phyloP scores from a whole-genome alignment of 495 filamentous ascomycete genomes.

The Xylaria bambusicola region DNA sequence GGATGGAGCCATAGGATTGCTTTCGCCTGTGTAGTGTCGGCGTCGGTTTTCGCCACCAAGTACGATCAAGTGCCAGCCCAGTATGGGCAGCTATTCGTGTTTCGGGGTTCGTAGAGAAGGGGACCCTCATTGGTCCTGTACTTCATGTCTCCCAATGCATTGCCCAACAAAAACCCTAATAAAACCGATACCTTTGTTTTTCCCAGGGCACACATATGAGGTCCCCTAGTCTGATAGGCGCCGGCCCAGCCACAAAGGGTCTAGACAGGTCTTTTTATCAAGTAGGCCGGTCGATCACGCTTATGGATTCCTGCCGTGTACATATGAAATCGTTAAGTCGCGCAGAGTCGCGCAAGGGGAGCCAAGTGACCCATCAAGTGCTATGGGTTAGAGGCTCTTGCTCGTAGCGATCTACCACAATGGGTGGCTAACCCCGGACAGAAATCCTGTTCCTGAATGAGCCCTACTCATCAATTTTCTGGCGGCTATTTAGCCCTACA shows the following conservation, averaged over 20 bases:
- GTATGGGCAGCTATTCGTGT: constrained; percentile 21
- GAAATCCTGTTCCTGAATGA: constrained; percentile 9
- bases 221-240: constrained; percentile 14
- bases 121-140: constrained; percentile 26
- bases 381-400: background rate
- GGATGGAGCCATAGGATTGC: constrained; percentile 29
- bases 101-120: constrained; percentile 29
- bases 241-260: constrained; percentile 37
- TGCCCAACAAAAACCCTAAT: constrained; percentile 14
- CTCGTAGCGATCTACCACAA: background rate
- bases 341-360: constrained; percentile 3
- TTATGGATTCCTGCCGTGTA: constrained; percentile 3
- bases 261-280: constrained; percentile 33
- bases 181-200: constrained; percentile 9
- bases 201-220: constrained; percentile 14
- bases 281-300: constrained; percentile 12
- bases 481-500: constrained; percentile 15
- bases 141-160: constrained; percentile 16
- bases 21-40: constrained; percentile 28
- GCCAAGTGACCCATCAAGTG: background rate
- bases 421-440: constrained; percentile 7
- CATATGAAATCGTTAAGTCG: too few relatives aligned
- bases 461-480: constrained; percentile 10
- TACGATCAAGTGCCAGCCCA: constrained; percentile 26
- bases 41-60: constrained; percentile 38